Evolutionary conservation across 352 stramenopile genomes (phyloP), one percentile per base, ranked within the genome.

Genomic region (Globisporangium takayamanum): DNA sequence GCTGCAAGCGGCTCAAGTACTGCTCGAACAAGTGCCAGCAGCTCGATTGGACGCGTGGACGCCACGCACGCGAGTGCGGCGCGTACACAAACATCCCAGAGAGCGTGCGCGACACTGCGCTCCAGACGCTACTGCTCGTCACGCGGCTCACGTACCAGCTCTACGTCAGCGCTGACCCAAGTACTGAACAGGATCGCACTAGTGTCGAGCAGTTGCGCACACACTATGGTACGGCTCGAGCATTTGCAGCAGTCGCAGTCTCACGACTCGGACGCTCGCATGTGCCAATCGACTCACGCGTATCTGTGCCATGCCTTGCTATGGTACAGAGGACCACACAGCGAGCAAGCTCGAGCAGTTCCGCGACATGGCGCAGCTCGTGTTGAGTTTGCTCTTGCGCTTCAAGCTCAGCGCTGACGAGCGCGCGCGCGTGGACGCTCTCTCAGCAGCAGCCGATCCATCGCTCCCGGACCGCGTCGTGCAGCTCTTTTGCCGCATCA

Each of bases 11-110:
- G 44, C 66, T 76, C 68, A 68, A 73, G 37, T 92, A 90, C 52
- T 92, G 82, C 63, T 82, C 71, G 33, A 77, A 78, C 26, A 26
- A n/a, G 14, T 92, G 82, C 63, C 82, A 90, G 61, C 74, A 80
- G 47, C 59, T 33, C 26, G 82, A 89, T 55, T 92, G 80, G 82
- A 26, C 57, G 5, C 47, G 46, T 10, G 66, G 72, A 4, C 53
- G 50, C 36, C 80, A 92, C 58, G 67, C 60, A 5, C 64, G 54
- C 16, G 80, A 92, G 57, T 89, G 80, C 61, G 62, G 42, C 2
- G 66, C 72, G 8, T 90, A 73, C 74, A 62, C 59, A 50, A 58
- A 57, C 18, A 68, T 84, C 47, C 74, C 76, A 25, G 22, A 30
- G 14, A 44, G 46, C 20, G 26, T 50, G 0, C 15, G 26, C 2